Base-by-base conservation (phyloP, 192 early-diverging fungal genomes). In the Polychytrium aggregatum region DNA sequence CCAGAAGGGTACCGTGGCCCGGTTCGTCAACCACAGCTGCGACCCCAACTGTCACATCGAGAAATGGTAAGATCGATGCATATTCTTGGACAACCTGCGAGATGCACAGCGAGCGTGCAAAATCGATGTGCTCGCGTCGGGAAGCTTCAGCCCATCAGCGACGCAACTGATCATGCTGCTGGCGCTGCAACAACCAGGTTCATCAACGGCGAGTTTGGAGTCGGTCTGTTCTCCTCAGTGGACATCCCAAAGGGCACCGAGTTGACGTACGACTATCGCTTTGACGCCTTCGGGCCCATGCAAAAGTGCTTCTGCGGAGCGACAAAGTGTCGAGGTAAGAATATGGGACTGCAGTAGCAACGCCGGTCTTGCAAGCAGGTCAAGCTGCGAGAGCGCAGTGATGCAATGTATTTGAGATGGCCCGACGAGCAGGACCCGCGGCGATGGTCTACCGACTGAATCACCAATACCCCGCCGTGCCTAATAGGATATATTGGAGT, bases 31-130 rank as follows among this genome's bases (percentile, higher is more conserved):
- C 51, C 88, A 90, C 54, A 72, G 77, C 21, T 91, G 88, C 50
- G 76, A 77, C 10, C 88, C 88, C 4, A 91, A 91, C 52, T 88
- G 87, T 65, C 81, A 82, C 41, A 90, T 91, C 33, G 88, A 91
- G 57, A 90, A 87, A 60, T 91, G 87, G 87, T 84, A 50, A 56
- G 59, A 14, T 14, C 39, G 14, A 21, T 9, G 16, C 28, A 11
- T 24, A 33, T 11, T 14, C 37, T 10, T 54, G 35, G 17, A 31
- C 21, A 1, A 42, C 16, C 13, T 17, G 24, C 34, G 0, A 9
- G 33, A 28, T 20, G 9, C 5, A 18, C 14, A n/a, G 21, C 38
- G 13, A 48, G 7, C 11, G 3, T 37, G 1, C 31, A 14, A 2
- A 11, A 9, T 18, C 10, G n/a, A 13, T n/a, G 6, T 40, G 17